Percentiles rank a stretch among this genome's conserved stretches.
phyloP scores from a whole-genome alignment of 2,329 filamentous ascomycete genomes.

The Nemania sp. region DNA sequence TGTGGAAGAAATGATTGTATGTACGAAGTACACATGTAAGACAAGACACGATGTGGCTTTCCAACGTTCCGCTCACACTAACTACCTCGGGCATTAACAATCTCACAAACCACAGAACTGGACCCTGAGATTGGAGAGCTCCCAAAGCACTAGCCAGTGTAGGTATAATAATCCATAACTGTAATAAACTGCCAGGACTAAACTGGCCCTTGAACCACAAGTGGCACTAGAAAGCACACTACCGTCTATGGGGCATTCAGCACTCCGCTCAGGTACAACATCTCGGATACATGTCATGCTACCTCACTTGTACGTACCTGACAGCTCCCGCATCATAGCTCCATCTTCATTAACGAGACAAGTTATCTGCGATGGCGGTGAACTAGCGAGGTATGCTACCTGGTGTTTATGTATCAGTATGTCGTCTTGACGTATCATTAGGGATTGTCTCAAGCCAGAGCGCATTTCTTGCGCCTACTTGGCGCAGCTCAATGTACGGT shows the following conservation, averaged over 20 bases:
- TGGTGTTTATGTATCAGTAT: too few species aligned
- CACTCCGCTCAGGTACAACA: too few species aligned
- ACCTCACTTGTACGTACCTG: not conserved
- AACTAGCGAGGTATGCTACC: not conserved
- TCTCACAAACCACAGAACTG: too few species aligned
- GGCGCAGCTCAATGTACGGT: conserved; percentile 5
- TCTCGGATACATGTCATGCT: not conserved
- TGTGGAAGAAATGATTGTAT: too few species aligned
- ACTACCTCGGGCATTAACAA: too few species aligned
- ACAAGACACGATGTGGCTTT: too few species aligned
- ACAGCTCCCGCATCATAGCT: conserved; percentile 3
- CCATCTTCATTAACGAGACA: not conserved
- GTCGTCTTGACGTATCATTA: conserved; percentile 7
- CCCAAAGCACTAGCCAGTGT: too few species aligned
- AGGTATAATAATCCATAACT: too few species aligned
- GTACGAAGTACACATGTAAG: too few species aligned
- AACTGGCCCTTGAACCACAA: not conserved
- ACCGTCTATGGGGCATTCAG: too few species aligned
- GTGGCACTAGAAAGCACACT: not conserved
- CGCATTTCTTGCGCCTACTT: not conserved
- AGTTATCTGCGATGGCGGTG: not conserved
- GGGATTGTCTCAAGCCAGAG: not conserved
- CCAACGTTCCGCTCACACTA: too few species aligned
- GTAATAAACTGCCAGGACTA: not conserved
- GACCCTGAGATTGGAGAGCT: too few species aligned